Evolutionary conservation across 345 rosid genomes (phyloP), one percentile per base, ranked within the genome.

Genomic region (Microcos paniculata): DNA sequence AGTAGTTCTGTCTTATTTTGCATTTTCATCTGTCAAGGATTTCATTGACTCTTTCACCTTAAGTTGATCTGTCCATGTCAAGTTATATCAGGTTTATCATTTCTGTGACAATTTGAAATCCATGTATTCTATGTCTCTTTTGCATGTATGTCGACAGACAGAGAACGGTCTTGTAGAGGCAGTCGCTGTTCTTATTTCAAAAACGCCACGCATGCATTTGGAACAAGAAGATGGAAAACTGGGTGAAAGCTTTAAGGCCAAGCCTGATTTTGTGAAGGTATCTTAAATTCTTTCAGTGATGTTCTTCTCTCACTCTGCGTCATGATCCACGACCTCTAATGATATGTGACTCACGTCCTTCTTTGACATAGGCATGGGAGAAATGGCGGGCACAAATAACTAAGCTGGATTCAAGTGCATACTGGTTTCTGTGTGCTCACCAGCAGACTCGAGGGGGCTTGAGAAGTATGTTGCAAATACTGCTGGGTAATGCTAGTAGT

Each of bases 121-220:
- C 16, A 45, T 42, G 42, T 56, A 24, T 61, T 40, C 15, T 7
- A 18, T 61, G 48, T 55, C n/a, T 62, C 63, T 61, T 40, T 48
- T 77, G 18, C 68, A 59, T 80, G 31, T 74, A 77, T 77, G 72
- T 42, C 58, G 76, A 76, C 89, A 96, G 98, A 93, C 87, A 46
- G 98, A 96, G 84, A 96, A 90, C 87, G 99, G 97, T 65, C 90
- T 96, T 57, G 98, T 92, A 74, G 97, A 93, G 84, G 90, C 94
- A 77, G 96, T 96, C 59, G 98, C 94, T 83, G 90, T 93, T 78
- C 97, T 96, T 53, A 86, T 96, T 84, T 87, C 97, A 76, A 93
- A 88, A 79, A 91, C 87, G 97, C 99, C 99, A 70, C 94, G 96
- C 71, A 84, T 93, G 93, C 89, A 97, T 59, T 88, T 91, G 15